Evolutionary conservation across 805 yeast genomes (phyloP).

Genomic region (Yueomyces sp.): DNA sequence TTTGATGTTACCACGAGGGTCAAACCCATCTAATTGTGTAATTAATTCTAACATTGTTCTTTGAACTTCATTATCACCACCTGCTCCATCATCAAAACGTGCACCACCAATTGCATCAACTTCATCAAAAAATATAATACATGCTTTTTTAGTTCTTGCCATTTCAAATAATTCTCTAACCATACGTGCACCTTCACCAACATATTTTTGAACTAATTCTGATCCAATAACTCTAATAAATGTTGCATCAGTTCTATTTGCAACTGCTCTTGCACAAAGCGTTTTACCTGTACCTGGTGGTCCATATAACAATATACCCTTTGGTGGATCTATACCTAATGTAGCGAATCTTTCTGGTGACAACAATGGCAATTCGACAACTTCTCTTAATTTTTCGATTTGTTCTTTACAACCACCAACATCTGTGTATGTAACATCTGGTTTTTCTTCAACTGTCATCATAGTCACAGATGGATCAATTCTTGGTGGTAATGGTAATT

Average conservation of each 20-base stretch:
- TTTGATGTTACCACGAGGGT: conserved; percentile 96
- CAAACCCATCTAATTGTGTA: conserved; percentile 96
- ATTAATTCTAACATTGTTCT: conserved; percentile 97
- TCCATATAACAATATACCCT: conserved; percentile 90
- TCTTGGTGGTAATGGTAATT: conserved; percentile 92
- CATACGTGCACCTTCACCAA: conserved; percentile 99
- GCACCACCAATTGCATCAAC: conserved; percentile 99
- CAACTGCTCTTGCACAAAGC: conserved; percentile 96
- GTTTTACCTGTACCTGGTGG: conserved; percentile 99
- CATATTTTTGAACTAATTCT: conserved; percentile 94
- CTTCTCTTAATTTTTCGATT: conserved; percentile 91
- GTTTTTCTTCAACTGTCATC: conserved; percentile 99
- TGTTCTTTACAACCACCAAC: conserved; percentile 99
- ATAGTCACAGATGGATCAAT: conserved; percentile 97
- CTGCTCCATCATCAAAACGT: conserved; percentile 99
- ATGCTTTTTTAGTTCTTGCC: conserved; percentile 98
- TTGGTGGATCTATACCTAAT: conserved; percentile 97
- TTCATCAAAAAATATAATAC: conserved; percentile 96
- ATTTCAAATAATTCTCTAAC: conserved; percentile 96
- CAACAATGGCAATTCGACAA: conserved; percentile 83
- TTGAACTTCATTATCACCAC: conserved; percentile 98
- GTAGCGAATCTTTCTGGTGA: conserved; percentile 96
- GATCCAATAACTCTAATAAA: conserved; percentile 97
- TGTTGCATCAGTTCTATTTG: conserved; percentile 98
- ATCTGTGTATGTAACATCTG: conserved; percentile 96